Evolutionary conservation across 371 early-diverging fungal genomes (phyloP), one percentile per base, ranked within the genome.

Genomic region (Lichtheimia corymbifera): DNA sequence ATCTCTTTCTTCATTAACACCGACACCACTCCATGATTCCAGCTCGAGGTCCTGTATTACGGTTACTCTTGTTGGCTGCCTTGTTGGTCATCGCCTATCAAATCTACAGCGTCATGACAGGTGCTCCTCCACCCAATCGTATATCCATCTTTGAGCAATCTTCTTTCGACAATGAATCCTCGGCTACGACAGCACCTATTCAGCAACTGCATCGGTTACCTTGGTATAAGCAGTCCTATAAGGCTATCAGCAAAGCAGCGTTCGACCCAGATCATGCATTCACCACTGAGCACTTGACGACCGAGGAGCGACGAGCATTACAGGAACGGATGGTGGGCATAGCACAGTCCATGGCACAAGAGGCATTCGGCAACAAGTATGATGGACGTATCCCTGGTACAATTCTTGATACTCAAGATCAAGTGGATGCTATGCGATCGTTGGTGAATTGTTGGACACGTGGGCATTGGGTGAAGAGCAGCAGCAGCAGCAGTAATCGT

Each of bases 391-490:
- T 67, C 47, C 68, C 68, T 11, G 68, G 68, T 2, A 63, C 57
- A 14, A 22, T 20, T 13, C 44, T 63, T 3, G 11, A 15, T 5
- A 60, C 40, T 22, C 15, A 59, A 17, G 62, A 61, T n/a, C 53
- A 61, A 59, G 58, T 51, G 6, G 30, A 50, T 11, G 50, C 61
- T 2, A 27, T 66, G 14, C 66, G 62, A 17, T 53, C 57, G n/a
- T 41, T 58, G 17, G 50, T 62, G 25, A 56, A 58, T n/a, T 66
- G 66, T 51, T 66, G 66, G 66, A 66, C 66, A 13, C 14, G 30
- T 49, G 66, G 62, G 7, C 7, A 12, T 41, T 64, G 58, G 50
- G 42, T 54, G 45, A 20, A 14, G 40, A 2, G 35, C 25, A 45
- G 14, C 5, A 45, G 18, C n/a, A n/a, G 17, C 17, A 47, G 5